Base-by-base conservation (phyloP, 139 green algal species). In the Pseudopediastrum boryanum region DNA sequence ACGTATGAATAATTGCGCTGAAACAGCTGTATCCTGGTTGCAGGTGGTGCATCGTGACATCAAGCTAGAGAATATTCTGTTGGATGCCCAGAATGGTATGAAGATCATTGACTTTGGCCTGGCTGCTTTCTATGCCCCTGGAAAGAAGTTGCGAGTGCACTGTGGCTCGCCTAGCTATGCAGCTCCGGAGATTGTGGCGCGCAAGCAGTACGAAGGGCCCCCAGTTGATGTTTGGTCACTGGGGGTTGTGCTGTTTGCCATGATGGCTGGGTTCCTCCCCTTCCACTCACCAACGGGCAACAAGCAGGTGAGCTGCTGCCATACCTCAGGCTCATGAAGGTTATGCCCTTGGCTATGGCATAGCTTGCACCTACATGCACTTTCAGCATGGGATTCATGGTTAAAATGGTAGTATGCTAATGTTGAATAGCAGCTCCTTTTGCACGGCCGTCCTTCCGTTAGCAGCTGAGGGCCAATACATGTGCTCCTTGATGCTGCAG, bases 61-160 rank as follows among this genome's bases (percentile, higher is more conserved):
- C 65, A 98, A 97, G 89, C 89, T 96, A 41, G 94, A 98, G 80
- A 98, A 98, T 84, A 89, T 97, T 42, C 84, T 98, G 80, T 80
- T 98, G 54, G 90, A 95, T 78, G 78, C 38, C 2, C 50, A 38
- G 33, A 48, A 59, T 21, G 48, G 83, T 12, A 89, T 96, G 80
- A 89, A 94, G 71, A 68, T 91, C 13, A 92, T 96, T 48, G 92
- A 96, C 77, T 95, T 96, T 80, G 92, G 92, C 0, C 80, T 93
- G 6, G 85, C 86, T 38, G 87, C 86, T 0, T 92, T 93, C 81
- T 87, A 90, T 54, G 51, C 84, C 21, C 79, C 79, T 1, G 84
- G 85, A 67, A 89, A 89, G 85, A 79, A 75, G 16, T 86, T 93
- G 70, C 72, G 80, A 2, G 89, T 93, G 73, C 86, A 93, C 85